Evolutionary conservation across 164 flowering plant species (phyloP).

Genomic region (Sextonia rubra): DNA sequence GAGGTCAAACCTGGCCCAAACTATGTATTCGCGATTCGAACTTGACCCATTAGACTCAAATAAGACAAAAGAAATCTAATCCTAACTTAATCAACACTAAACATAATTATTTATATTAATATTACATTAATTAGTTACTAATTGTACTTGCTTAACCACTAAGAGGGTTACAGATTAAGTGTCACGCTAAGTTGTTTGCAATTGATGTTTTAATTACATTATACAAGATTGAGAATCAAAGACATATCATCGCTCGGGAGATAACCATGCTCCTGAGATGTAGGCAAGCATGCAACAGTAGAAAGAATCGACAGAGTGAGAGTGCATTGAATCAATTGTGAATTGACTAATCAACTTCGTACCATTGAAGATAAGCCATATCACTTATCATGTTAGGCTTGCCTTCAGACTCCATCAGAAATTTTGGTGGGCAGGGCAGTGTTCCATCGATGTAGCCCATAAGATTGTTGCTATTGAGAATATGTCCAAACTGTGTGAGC

Average conservation of each 20-base stretch:
- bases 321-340: too few relatives aligned
- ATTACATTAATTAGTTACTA: too few relatives aligned
- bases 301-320: neutral
- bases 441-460: neutral
- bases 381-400: neutral
- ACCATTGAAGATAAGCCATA: neutral
- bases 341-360: too few relatives aligned
- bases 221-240: neutral
- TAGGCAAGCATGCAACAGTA: neutral
- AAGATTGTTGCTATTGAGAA: neutral
- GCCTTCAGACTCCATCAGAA: neutral
- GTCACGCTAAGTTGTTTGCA: neutral
- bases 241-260: neutral
- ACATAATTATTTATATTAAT: too few relatives aligned
- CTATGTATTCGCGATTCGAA: too few relatives aligned
- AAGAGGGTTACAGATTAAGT: too few relatives aligned
- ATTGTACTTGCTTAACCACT: too few relatives aligned
- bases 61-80: too few relatives aligned
- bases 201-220: neutral
- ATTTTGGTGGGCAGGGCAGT: neutral
- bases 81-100: too few relatives aligned
- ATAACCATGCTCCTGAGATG: neutral
- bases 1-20: too few relatives aligned
- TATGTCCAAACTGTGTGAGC: too few relatives aligned
- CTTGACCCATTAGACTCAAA: too few relatives aligned